phyloP scores from a whole-genome alignment of 306 rosid genomes.

The Hippophae tibetana region DNA sequence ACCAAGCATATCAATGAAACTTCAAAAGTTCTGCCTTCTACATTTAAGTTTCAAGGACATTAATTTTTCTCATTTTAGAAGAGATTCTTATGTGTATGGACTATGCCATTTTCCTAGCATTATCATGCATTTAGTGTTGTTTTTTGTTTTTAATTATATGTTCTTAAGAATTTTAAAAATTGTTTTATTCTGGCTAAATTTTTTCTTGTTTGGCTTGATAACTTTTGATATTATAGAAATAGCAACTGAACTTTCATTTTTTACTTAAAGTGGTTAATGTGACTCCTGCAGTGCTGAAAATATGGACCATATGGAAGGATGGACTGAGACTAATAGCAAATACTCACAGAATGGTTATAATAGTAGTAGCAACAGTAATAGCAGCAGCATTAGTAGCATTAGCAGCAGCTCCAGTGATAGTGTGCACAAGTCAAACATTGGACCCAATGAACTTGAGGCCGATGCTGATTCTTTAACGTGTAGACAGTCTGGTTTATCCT shows the following conservation, averaged over 20 bases:
- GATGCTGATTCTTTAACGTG: constrained; percentile 95
- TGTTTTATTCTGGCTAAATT: not conserved
- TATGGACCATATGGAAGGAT: constrained; percentile 59
- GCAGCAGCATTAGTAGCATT: constrained; percentile 88
- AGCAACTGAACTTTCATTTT: constrained; percentile 11
- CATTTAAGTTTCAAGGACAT: no score
- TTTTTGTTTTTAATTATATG: no score
- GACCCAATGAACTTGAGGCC: constrained; percentile 81
- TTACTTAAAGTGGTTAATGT: constrained; percentile 20
- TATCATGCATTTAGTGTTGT: no score
- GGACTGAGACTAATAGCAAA: constrained; percentile 55
- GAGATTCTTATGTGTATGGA: no score
- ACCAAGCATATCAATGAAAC: no score
- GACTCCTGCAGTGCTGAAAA: constrained; percentile 64
- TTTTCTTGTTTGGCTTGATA: not conserved
- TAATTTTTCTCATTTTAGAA: no score
- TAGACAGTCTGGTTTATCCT: constrained; percentile 70
- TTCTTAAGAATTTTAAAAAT: not conserved
- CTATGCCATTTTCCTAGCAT: no score
- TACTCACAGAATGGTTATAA: constrained; percentile 58
- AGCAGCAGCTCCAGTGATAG: constrained; percentile 89
- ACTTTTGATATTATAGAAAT: not conserved
- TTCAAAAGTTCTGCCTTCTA: no score
- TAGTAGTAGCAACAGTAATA: constrained; percentile 91
- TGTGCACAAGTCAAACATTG: constrained; percentile 61